Base-by-base conservation (phyloP, 768 basidiomycete species). In the Tylopilus rubrobrunneus region DNA sequence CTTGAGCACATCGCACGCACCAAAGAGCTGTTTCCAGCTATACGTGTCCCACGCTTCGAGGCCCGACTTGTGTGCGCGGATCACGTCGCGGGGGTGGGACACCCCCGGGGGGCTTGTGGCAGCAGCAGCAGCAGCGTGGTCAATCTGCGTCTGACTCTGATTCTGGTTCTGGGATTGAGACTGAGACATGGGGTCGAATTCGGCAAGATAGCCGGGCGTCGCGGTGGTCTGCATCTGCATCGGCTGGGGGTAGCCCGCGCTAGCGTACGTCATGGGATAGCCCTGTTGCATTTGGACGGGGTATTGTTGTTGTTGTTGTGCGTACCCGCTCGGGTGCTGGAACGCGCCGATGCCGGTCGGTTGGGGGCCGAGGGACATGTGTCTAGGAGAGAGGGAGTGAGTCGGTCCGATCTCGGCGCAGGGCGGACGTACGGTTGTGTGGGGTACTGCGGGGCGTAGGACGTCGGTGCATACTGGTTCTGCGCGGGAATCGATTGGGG, bases 31-130 rank as follows among this genome's bases (percentile, higher is more conserved):
- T 67, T 84, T 89, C 88, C 88, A 90, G 12, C 84, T 71, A 52
- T 79, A 81, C 7, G 69, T 36, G 59, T 89, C 85, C 88, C 88
- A 90, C 7, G 78, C 71, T 58, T 89, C 89, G 27, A 92, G 74
- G 65, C 83, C 81, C 0, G 73, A 63, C 58, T 89, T 90, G 67
- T 89, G 80, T 3, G 69, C 67, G 43, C 81, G 82, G 51, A 91
- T 81, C 57, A 76, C 81, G 43, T 87, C 81, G 39, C 86, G 80
- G 0, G 89, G 89, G 59, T 92, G 89, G 25, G 74, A 25, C 7
- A 39, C 45, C 6, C 71, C 8, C 76, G 69, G 2, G 70, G 66
- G 7, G 59, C 60, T 5, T 25, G 25, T 25, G 25, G 25, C 3
- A 25, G 25, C 5, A 5, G 25, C 3, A 2, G 25, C 25, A n/a